A percentile compares a stretch with the other conserved stretches of the same genome.
These are phyloP conservation scores for Lagerstroemia fauriei DNA, from an alignment of 441 rosid genomes.

Conservation along the genomic window DNA sequence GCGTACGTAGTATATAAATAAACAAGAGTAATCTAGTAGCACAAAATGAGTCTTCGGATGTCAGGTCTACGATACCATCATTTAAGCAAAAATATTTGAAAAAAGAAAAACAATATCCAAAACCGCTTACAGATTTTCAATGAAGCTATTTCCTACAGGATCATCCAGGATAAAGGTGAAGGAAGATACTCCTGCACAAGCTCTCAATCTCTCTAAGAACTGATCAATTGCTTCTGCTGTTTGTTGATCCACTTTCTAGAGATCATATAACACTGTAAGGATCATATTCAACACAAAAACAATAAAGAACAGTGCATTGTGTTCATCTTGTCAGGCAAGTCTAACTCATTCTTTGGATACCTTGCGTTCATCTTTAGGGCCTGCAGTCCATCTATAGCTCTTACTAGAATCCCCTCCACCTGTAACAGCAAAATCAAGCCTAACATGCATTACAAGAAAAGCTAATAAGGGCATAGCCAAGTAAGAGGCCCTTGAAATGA, in stretches of 20 bases:
- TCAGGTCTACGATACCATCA: neutral
- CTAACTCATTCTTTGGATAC: slow-evolving; percentile 31
- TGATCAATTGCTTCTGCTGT: slow-evolving; percentile 88
- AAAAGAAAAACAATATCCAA: too few relatives aligned
- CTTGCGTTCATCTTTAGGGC: slow-evolving; percentile 90
- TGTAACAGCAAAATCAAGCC: slow-evolving; percentile 25
- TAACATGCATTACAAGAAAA: neutral
- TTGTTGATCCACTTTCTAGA: slow-evolving; percentile 81
- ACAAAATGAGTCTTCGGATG: neutral
- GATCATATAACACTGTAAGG: slow-evolving; percentile 13
- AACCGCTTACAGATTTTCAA: slow-evolving; percentile 84
- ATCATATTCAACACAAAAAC: neutral
- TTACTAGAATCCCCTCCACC: slow-evolving; percentile 82
- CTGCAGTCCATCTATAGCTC: slow-evolving; percentile 78
- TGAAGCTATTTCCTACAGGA: slow-evolving; percentile 94
- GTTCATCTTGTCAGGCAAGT: slow-evolving; percentile 78
- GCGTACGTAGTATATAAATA: neutral
- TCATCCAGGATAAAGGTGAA: slow-evolving; percentile 85
- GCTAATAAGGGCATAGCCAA: neutral
- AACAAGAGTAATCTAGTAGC: neutral
- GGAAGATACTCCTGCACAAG: slow-evolving; percentile 68
- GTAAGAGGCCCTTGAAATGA: neutral
- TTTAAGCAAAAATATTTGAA: neutral
- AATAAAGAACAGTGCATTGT: slow-evolving; percentile 49
- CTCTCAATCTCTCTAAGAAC: slow-evolving; percentile 73